Conservation (phyloP, 2,329 filamentous ascomycete species). For the Colletotrichum sojae region DNA sequence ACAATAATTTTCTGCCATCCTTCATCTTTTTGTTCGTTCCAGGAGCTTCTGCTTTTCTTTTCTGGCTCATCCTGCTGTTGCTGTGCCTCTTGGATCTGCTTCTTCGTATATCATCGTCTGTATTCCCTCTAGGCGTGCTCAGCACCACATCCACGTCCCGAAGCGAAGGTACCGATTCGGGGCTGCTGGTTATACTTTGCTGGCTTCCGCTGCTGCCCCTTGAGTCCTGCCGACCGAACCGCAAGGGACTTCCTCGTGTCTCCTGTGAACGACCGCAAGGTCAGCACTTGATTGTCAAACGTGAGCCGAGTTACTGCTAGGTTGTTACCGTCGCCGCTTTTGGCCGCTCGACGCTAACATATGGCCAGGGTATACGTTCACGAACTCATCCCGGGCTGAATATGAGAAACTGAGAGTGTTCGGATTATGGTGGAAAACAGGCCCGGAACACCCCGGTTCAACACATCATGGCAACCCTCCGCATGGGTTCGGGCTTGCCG, state of each 20-base stretch:
- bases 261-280: constrained; percentile 18
- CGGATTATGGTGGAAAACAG: constrained; percentile 41
- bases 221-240: constrained; percentile 5
- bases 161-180: neutral
- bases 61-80: constrained; percentile 18
- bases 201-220: constrained; percentile 4
- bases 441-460: constrained; percentile 44
- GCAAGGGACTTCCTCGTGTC: constrained; percentile 19
- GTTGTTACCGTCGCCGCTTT: constrained; percentile 34
- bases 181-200: constrained; percentile 3
- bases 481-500: constrained; percentile 57
- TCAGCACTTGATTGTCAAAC: constrained; percentile 43
- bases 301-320: constrained; percentile 35
- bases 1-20: constrained; percentile 6
- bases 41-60: constrained; percentile 7
- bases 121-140: constrained; percentile 12
- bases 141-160: constrained; percentile 10
- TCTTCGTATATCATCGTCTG: constrained; percentile 24
- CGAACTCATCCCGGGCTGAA: constrained; percentile 40
- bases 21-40: constrained; percentile 2
- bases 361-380: constrained; percentile 17
- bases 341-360: constrained; percentile 24
- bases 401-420: constrained; percentile 30
- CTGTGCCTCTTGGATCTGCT: constrained; percentile 19
- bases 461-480: constrained; percentile 60